Evolutionary conservation across 352 stramenopile species (phyloP), one percentile per base, ranked within the genome.

Genomic region (Phytophthora multivora): DNA sequence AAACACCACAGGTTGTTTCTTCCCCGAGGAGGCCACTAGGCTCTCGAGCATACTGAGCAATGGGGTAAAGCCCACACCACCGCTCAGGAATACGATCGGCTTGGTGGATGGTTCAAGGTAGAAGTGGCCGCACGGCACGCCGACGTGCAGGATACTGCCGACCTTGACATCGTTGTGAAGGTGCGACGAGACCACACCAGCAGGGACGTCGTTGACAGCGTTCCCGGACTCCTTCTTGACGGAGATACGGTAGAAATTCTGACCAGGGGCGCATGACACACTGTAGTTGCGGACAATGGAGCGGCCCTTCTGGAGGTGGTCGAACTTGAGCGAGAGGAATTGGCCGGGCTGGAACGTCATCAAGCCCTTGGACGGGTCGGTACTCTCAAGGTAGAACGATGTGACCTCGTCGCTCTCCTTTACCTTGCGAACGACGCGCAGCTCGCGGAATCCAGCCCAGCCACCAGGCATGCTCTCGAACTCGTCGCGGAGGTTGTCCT

Each of bases 251-350:
- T 86, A 86, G 46, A 81, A 69, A 4, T 68, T 62, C 18, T 64
- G 58, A 13, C 61, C 62, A 0, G 73, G 76, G 21, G 71, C 73
- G 15, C 54, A 76, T 15, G 72, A 85, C 12, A 88, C 41, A 26
- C 66, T 83, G 71, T 88, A 89, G 65, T 88, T 86, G 64, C 73
- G 81, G 41, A 77, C 75, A 40, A 78, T 66, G 5, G 69, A 79
- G 35, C 72, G 78, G 19, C 51, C 64, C 21, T 76, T 46, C 10
- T 66, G 59, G 1, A 79, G 60, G 46, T 72, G 58, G 28, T 83
- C 71, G 42, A 88, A 60, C 42, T 77, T 77, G 45, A 88, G 74
- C 35, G 72, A 79, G 6, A 84, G 50, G 66, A 88, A 90, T 63
- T 88, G 81, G 11, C 81, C 77, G 8, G 81, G 69, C 19, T 74